Evolutionary conservation across 345 rosid species (phyloP), one percentile per base, ranked within the genome.

Genomic region (Populus davidiana): DNA sequence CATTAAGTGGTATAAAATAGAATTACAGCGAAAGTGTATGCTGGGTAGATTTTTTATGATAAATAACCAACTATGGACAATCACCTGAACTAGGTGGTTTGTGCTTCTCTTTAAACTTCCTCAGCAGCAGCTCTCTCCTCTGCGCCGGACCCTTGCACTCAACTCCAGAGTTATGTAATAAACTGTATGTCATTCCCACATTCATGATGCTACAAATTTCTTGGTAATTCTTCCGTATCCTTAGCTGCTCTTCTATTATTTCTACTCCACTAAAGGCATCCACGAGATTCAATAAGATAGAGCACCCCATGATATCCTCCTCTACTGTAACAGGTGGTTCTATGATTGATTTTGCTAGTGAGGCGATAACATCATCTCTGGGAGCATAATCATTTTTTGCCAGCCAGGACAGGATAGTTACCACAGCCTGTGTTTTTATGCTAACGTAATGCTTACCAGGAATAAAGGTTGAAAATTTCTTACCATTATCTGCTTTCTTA

Each of bases 131-230:
- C 84, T 88, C 97, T 84, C 91, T 91, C 88, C 94, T 89, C 86
- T 85, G 86, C 76, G 81, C 79, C 69, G 96, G 91, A 77, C 83
- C 88, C 80, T 87, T 87, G 80, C 97, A 96, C 82, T 92, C 97
- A 80, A 91, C 88, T 78, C 89, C 98, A 84, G 78, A 85, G 82
- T 86, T 91, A 82, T 93, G 97, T 67, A 93, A 87, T 84, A 88
- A 84, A 78, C 99, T 91, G 86, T 90, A 93, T 27, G 80, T 89
- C 94, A 96, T 86, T 78, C 99, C 99, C 77, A 90, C 87, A 81
- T 90, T 92, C 97, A 93, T 92, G 78, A 96, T 93, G 83, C 94
- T 96, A 71, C 91, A 86, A 77, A 90, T 90, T 83, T 96, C 97
- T 80, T 85, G 89, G 85, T 96, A 96, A 73, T 84, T 89, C 78